Evolutionary conservation across 352 stramenopile genomes (phyloP), one percentile per base, ranked within the genome.

Genomic region (Globisporangium abappressorium): DNA sequence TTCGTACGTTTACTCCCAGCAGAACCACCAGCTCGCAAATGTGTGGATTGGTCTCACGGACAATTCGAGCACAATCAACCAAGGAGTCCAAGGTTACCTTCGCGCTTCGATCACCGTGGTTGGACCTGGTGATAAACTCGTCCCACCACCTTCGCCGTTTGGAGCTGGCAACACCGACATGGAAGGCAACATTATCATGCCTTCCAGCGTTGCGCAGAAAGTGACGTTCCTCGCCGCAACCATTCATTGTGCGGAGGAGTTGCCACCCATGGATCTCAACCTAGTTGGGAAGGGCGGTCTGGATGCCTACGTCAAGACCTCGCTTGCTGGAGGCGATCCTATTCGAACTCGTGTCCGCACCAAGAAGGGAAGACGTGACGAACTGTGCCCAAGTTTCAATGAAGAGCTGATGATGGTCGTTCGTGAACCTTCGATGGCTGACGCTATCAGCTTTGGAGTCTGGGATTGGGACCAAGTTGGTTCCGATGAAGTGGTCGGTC

Each of bases 31-130:
- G 66, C 75, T 97, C 20, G 84, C 92, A 30, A 93, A 95, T 54
- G 82, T 95, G 41, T 98, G 93, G 93, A 88, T 98, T 36, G 89
- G 88, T 53, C 67, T 98, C 8, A 94, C 94, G 18, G 91, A 98
- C 68, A 90, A 88, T 26, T 71, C 80, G 15, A 91, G 89, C 65
- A 89, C 83, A 1, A 75, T 82, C 33, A 95, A 97, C 67, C 75
- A 91, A 65, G 90, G 92, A 2, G 88, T 97, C 24, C 93, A 98
- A 70, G 93, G 93, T 26, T 98, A 97, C 54, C 70, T 97, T 22
- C 91, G 92, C 64, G 81, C 93, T 0, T 96, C 86, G 0, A 85
- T 98, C 58, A 87, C 88, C 1, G 90, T 98, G 30, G 77, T 97
- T 64, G 92, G 92, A 30, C 91, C 91, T 22, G 88, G 84, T 2